Evolutionary conservation across 2,329 filamentous ascomycete species (phyloP).

Genomic region (Zarea fungicola): DNA sequence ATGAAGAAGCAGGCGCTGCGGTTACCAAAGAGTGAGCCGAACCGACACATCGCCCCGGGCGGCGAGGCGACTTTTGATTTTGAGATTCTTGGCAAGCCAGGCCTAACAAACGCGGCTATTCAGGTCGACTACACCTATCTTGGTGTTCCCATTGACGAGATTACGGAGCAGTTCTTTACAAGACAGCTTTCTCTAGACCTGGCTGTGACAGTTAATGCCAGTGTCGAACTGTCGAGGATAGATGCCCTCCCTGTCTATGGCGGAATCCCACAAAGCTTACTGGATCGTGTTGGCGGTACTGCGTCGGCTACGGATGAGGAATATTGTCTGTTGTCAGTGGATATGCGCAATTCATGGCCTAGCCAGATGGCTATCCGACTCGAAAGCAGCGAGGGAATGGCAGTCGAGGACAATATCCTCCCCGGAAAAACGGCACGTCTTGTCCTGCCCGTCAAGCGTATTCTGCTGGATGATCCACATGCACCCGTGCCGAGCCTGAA

Average conservation of each 20-base stretch:
- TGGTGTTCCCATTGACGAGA: conserved; percentile 62
- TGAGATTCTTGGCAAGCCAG: conserved; percentile 80
- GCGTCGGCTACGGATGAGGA: conserved; percentile 45
- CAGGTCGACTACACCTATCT: conserved; percentile 84
- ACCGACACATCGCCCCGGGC: conserved; percentile 60
- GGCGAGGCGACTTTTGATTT: conserved; percentile 69
- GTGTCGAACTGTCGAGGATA: conserved; percentile 73
- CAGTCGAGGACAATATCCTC: conserved; percentile 52
- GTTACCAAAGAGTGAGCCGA: conserved; percentile 45
- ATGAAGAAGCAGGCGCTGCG: conserved; percentile 67
- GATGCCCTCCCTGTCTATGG: conserved; percentile 72
- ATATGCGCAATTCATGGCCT: conserved; percentile 87
- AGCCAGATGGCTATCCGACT: conserved; percentile 67
- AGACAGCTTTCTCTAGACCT: conserved; percentile 76
- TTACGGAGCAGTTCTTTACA: conserved; percentile 73
- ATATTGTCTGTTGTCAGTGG: conserved; percentile 74
- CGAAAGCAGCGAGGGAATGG: conserved; percentile 43
- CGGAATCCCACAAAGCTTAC: conserved; percentile 57
- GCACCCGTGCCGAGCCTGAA: conserved; percentile 75
- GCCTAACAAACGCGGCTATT: conserved; percentile 71
- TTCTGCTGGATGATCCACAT: conserved; percentile 72
- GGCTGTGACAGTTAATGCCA: conserved; percentile 86
- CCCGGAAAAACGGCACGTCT: conserved; percentile 69
- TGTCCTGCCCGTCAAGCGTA: conserved; percentile 67
- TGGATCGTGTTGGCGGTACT: conserved; percentile 40